Evolutionary conservation across 495 filamentous ascomycete genomes (phyloP).

Genomic region (Hypoxylon perforatum): DNA sequence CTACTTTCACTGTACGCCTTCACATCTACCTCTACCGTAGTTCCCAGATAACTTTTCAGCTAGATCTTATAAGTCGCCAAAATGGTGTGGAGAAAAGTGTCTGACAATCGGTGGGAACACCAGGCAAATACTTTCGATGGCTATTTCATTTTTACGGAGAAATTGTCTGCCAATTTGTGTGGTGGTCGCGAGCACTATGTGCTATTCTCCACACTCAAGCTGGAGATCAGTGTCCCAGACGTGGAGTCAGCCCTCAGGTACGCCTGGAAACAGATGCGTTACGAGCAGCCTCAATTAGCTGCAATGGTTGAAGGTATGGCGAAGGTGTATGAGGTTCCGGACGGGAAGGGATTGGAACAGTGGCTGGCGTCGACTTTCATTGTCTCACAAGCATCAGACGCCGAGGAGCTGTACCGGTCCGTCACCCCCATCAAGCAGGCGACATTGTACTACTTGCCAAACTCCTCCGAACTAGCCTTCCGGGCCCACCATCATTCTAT

Average conservation of each 20-base stretch:
- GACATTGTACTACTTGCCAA: conserved; percentile 43
- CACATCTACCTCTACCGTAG: too few relatives aligned
- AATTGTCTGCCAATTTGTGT: conserved; percentile 27
- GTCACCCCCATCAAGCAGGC: conserved; percentile 35
- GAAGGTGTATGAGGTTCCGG: conserved; percentile 42
- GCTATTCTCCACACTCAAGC: conserved; percentile 37
- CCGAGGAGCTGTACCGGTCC: conserved; percentile 32
- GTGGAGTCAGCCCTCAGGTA: conserved; percentile 29
- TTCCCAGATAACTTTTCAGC: too few relatives aligned
- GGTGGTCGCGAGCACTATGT: conserved; percentile 41
- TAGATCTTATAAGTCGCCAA: conserved; percentile 8
- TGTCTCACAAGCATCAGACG: conserved; percentile 33
- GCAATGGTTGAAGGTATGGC: conserved; percentile 34
- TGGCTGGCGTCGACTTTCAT: conserved; percentile 44
- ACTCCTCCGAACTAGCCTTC: conserved; percentile 40
- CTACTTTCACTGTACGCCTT: too few relatives aligned
- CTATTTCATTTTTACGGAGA: conserved; percentile 31
- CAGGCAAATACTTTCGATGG: conserved; percentile 39
- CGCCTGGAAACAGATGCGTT: conserved; percentile 44
- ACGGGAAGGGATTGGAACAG: conserved; percentile 32
- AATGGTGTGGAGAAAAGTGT: conserved; percentile 33
- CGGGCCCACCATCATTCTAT: conserved; percentile 29
- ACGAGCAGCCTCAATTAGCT: conserved; percentile 44
- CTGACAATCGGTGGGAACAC: conserved; percentile 44
- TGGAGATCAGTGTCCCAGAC: conserved; percentile 28